Evolutionary conservation across 225 moss, liverwort and hornwort species (phyloP).

Genomic region (Thuidium tamariscinum): DNA sequence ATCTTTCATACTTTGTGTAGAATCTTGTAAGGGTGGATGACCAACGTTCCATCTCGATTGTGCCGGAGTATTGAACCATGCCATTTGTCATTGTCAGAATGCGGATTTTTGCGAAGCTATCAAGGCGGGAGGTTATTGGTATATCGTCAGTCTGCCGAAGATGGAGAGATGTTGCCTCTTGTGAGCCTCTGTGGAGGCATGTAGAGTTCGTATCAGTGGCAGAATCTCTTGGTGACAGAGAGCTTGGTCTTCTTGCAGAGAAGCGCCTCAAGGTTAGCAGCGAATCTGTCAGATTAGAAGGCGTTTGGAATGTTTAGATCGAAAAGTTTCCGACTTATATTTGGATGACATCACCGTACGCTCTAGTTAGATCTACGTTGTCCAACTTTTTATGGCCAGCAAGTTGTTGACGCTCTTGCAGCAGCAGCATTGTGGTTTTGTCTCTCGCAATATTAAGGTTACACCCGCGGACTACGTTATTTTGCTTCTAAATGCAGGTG

Average conservation of each 20-base stretch:
- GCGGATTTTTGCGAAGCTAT: constrained; percentile 45
- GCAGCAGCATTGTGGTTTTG: neutral
- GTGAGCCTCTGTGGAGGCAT: constrained; percentile 45
- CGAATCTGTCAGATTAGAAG: neutral
- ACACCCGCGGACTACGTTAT: neutral
- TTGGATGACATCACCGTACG: neutral
- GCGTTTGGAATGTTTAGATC: neutral
- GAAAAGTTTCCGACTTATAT: neutral
- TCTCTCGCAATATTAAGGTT: neutral
- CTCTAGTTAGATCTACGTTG: neutral
- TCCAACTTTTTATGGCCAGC: neutral
- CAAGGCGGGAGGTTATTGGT: constrained; percentile 36
- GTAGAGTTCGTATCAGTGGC: constrained; percentile 51
- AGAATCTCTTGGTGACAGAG: constrained; percentile 45
- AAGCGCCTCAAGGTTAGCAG: constrained; percentile 35
- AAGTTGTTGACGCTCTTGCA: neutral
- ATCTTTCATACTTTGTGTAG: neutral
- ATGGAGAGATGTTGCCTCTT: constrained; percentile 48
- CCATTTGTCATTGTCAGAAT: constrained; percentile 8
- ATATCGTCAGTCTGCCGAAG: constrained; percentile 41
- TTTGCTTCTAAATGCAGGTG: neutral
- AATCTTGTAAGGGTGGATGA: neutral
- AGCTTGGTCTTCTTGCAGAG: constrained; percentile 34
- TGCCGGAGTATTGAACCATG: neutral
- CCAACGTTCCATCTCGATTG: neutral